Base-by-base conservation (phyloP, 2,329 filamentous ascomycete species). In the Colletotrichum navitas region DNA sequence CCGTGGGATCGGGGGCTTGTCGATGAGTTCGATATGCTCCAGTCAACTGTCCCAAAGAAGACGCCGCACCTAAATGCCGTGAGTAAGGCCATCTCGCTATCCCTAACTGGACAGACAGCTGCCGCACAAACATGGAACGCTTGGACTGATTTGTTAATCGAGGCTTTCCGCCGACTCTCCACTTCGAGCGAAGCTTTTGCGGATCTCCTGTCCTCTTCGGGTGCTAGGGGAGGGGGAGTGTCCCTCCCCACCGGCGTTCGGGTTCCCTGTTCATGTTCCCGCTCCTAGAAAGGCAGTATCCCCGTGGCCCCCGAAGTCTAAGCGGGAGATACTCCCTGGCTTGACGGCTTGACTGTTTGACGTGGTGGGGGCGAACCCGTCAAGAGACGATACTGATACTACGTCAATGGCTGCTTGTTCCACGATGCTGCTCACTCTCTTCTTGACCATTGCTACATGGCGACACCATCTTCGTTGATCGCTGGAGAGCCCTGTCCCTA, bases 171-270 rank as follows among this genome's bases (percentile, higher is more conserved):
- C 51, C 26, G n/a, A 34, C 49, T 43, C 68, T 52, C 68, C 58
- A 71, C 68, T 68, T 71, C 64, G 54, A 51, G 64, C 68, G 64
- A 71, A 71, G 64, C 64, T 71, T 68, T 68, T 63, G 64, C 65
- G 59, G 45, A 63, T 71, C 65, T 63, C 18, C 29, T 71, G 18
- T 55, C 11, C 43, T 47, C 58, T 59, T 63, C 52, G 21, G 52
- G 24, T 34, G 11, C 54, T 18, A n/a, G 18, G 51, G 29, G 49
- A 6, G 21, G 18, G 51, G 29, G 49, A 6, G 21, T 18, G 1
- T 29, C 39, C 49, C 34, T 43, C 24, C 26, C n/a, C 58, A 12
- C 54, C 39, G 24, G 47, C 18, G 6, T 41, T 32, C 34, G 32
- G 56, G 24, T 60, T 54, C 32, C 43, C 36, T 34, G n/a, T 39